phyloP scores from a whole-genome alignment of 441 rosid genomes.

The Rhodomyrtus psidioides region DNA sequence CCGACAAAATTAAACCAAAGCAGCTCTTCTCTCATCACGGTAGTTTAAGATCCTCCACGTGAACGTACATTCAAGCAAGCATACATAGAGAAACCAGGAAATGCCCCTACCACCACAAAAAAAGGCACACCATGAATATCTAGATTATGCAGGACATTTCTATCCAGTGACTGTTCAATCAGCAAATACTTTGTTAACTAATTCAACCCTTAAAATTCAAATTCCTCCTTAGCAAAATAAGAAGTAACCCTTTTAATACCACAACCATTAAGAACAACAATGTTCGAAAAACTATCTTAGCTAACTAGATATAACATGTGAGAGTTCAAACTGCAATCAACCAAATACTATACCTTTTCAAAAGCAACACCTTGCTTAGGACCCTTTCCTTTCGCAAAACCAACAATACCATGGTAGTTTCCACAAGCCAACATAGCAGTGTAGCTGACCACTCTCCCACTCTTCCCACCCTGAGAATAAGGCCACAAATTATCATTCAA shows the following conservation, averaged over 20 bases:
- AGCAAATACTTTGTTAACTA: neutral
- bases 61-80: neutral
- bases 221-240: neutral
- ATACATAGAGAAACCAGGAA: neutral
- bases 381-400: conserved; percentile 87
- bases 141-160: neutral
- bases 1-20: neutral
- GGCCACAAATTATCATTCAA: neutral
- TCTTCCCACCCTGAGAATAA: conserved; percentile 75
- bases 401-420: conserved; percentile 82
- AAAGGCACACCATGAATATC: neutral
- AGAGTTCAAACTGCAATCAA: neutral
- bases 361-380: conserved; percentile 38
- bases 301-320: neutral
- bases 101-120: neutral
- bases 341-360: conserved; percentile 56
- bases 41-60: neutral
- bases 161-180: neutral
- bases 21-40: neutral
- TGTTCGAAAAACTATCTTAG: neutral
- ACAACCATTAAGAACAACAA: neutral
- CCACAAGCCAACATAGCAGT: conserved; percentile 86
- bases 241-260: neutral
- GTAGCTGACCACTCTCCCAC: conserved; percentile 74
- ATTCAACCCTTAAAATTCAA: neutral